Percentiles rank a stretch among this genome's conserved stretches.
Evolutionary conservation across 225 moss, liverwort and hornwort species (phyloP).

Genomic region (Thuidium tamariscinum): DNA sequence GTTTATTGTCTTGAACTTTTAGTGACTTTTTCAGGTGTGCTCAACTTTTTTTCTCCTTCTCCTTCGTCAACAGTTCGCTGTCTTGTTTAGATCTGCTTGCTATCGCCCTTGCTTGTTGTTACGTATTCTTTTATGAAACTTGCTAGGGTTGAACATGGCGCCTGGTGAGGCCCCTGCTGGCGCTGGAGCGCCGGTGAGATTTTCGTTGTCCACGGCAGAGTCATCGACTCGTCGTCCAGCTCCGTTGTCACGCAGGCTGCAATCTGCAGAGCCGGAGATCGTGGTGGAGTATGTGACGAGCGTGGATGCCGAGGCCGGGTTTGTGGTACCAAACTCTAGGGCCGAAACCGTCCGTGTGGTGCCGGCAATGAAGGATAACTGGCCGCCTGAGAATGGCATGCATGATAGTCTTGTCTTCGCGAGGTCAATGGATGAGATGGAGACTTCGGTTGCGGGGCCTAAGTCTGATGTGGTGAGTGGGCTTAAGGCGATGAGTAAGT

Average conservation of each 20-base stretch:
- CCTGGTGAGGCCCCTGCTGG: not conserved
- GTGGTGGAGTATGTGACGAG: slow-evolving; percentile 61
- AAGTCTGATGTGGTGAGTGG: slow-evolving; percentile 43
- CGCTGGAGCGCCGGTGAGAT: slow-evolving; percentile 21
- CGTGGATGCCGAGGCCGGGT: slow-evolving; percentile 44
- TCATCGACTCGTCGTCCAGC: slow-evolving; percentile 33
- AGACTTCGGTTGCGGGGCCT: slow-evolving; percentile 24
- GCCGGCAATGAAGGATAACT: slow-evolving; percentile 64
- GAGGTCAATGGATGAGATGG: slow-evolving; percentile 36
- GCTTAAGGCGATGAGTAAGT: slow-evolving; percentile 14
- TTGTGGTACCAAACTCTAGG: slow-evolving; percentile 41
- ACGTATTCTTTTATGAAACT: not conserved
- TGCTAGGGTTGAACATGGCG: not conserved
- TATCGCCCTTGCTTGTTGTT: not conserved
- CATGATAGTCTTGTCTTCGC: slow-evolving; percentile 46
- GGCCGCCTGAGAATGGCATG: slow-evolving; percentile 79
- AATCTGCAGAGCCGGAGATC: not conserved
- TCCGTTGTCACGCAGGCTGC: slow-evolving; percentile 37
- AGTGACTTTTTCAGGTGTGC: not conserved
- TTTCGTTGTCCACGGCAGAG: slow-evolving; percentile 49
- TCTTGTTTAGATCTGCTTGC: not conserved
- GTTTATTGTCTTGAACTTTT: not conserved
- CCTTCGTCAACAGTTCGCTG: not conserved
- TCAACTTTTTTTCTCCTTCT: not conserved
- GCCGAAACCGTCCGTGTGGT: slow-evolving; percentile 21